Conservation (phyloP, 139 green algal genomes). For the Coelastrella sp. region DNA sequence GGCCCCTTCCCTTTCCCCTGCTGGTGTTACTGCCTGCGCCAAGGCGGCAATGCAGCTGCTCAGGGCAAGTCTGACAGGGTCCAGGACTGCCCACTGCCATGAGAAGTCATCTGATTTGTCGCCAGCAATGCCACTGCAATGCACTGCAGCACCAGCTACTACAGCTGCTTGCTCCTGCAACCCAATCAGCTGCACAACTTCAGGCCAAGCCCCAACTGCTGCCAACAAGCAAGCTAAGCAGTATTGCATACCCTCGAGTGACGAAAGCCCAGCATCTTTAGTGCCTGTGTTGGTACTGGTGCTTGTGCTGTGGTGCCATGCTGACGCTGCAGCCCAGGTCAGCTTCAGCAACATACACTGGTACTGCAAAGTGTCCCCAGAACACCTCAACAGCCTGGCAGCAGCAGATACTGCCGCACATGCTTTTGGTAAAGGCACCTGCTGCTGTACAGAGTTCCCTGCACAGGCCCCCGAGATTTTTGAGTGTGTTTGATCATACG, state of each 20-base stretch:
- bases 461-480: background rate
- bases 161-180: background rate
- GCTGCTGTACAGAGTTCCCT: background rate
- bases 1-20: too few relatives aligned
- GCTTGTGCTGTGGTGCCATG: background rate
- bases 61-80: background rate
- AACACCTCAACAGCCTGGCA: background rate
- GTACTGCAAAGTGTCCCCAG: background rate
- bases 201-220: background rate
- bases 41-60: background rate
- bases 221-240: constrained; percentile 2
- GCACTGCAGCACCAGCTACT: background rate
- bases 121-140: too few relatives aligned
- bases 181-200: background rate
- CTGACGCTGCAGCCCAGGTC: background rate
- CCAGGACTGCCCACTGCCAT: too few relatives aligned
- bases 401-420: background rate
- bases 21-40: background rate
- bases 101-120: too few relatives aligned
- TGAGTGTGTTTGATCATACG: background rate
- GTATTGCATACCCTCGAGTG: background rate
- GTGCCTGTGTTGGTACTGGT: background rate
- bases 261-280: background rate
- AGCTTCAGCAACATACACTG: background rate
- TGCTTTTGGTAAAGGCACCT: background rate